phyloP scores from a whole-genome alignment of 106 monocot genomes.

The Ottelia alismoides region DNA sequence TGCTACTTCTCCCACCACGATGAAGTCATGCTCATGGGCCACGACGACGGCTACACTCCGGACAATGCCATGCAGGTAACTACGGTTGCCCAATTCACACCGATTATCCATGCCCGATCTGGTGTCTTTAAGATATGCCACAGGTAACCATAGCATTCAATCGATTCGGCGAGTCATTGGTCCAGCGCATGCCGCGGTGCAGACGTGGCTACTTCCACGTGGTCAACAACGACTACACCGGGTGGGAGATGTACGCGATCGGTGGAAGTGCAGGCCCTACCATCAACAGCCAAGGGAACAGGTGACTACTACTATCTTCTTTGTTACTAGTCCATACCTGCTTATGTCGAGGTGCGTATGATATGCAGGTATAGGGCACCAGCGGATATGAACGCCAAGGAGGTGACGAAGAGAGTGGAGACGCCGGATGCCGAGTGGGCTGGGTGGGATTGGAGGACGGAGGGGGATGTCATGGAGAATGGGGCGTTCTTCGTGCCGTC shows the following conservation, averaged over 20 bases:
- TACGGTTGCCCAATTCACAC: no score
- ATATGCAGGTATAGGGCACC: constrained; percentile 63
- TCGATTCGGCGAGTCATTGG: constrained; percentile 38
- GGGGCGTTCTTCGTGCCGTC: constrained; percentile 95
- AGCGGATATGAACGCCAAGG: constrained; percentile 35
- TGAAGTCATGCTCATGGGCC: constrained; percentile 66
- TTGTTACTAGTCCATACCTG: no score
- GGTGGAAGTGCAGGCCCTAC: constrained; percentile 66
- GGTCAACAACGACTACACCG: constrained; percentile 63
- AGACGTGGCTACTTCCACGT: constrained; percentile 51
- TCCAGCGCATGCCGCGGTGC: constrained; percentile 74
- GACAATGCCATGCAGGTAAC: constrained; percentile 49
- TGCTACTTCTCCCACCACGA: constrained; percentile 51
- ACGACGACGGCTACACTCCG: constrained; percentile 36
- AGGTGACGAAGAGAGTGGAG: constrained; percentile 78
- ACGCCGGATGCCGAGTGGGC: constrained; percentile 39
- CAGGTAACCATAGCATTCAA: constrained; percentile 75
- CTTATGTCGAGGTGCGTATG: no score
- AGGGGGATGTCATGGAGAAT: constrained; percentile 81
- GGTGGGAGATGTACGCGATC: constrained; percentile 81
- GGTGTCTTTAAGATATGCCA: constrained; percentile 4
- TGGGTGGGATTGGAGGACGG: constrained; percentile 90
- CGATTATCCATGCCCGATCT: no score
- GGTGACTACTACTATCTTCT: no score
- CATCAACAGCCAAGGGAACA: constrained; percentile 69